phyloP scores from a whole-genome alignment of 2,329 filamentous ascomycete genomes.

The Aspergillus proliferans region DNA sequence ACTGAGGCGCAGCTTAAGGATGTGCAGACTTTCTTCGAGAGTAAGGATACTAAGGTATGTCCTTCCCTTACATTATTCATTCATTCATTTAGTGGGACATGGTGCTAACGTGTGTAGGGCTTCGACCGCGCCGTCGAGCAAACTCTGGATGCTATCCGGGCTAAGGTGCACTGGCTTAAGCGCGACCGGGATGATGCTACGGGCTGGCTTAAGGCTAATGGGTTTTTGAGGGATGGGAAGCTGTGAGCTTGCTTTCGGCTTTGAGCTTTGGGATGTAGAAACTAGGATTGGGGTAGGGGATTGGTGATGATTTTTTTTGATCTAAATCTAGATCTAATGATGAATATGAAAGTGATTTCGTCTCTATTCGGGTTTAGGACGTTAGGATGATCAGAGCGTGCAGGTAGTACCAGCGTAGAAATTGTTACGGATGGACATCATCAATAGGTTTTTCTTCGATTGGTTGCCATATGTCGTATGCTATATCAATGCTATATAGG shows the following conservation, averaged over 20 bases:
- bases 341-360: too few species aligned
- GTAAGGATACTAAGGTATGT: constrained; percentile 68
- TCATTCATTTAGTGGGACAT: not conserved
- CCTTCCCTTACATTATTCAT: not conserved
- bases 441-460: too few species aligned
- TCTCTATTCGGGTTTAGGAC: too few species aligned
- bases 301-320: too few species aligned
- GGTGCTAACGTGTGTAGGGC: constrained; percentile 39
- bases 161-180: constrained; percentile 75
- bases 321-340: too few species aligned
- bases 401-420: too few species aligned
- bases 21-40: constrained; percentile 73
- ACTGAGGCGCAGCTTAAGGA: constrained; percentile 66
- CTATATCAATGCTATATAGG: too few species aligned
- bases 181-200: constrained; percentile 74
- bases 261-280: too few species aligned
- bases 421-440: too few species aligned
- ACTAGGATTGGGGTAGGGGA: not conserved
- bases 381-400: too few species aligned
- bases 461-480: too few species aligned
- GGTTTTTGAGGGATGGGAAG: constrained; percentile 45
- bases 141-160: constrained; percentile 74
- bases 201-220: constrained; percentile 61
- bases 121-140: constrained; percentile 88
- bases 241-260: constrained; percentile 13